phyloP scores from a whole-genome alignment of 2,329 filamentous ascomycete species.

The Botryotinia narcissicola region DNA sequence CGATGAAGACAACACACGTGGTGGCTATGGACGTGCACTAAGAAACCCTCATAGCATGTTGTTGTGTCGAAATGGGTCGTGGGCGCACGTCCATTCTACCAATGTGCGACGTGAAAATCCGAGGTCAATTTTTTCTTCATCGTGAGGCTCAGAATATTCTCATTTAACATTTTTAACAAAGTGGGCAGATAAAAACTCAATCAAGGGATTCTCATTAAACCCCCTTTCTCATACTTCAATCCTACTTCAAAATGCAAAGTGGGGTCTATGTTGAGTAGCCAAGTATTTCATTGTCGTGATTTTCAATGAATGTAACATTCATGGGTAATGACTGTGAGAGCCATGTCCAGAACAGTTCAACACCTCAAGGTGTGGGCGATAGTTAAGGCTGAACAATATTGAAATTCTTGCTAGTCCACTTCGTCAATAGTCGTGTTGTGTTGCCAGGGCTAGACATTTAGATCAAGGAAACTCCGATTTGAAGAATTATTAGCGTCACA shows the following conservation, averaged over 20 bases:
- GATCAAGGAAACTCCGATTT: constrained; percentile 6
- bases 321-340: background rate
- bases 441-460: constrained; percentile 14
- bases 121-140: background rate
- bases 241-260: background rate
- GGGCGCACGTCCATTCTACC: background rate
- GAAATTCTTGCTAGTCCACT: constrained; percentile 1
- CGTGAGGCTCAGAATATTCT: background rate
- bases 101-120: background rate
- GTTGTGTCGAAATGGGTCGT: background rate
- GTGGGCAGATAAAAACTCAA: background rate
- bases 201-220: background rate
- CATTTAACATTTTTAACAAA: background rate
- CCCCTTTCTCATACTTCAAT: constrained; percentile 11
- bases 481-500: constrained; percentile 9
- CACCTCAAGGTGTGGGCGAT: background rate
- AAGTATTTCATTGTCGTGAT: background rate
- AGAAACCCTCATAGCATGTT: background rate
- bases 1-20: background rate
- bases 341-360: background rate
- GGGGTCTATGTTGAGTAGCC: background rate
- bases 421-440: constrained; percentile 18
- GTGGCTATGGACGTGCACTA: background rate
- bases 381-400: constrained; percentile 13
- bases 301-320: constrained; percentile 8